Percentiles rank a stretch among this genome's conserved stretches.
These are phyloP conservation scores for Ophiocordyceps sinensis DNA, from an alignment of 2,329 filamentous ascomycete species.

Conservation along the genomic window DNA sequence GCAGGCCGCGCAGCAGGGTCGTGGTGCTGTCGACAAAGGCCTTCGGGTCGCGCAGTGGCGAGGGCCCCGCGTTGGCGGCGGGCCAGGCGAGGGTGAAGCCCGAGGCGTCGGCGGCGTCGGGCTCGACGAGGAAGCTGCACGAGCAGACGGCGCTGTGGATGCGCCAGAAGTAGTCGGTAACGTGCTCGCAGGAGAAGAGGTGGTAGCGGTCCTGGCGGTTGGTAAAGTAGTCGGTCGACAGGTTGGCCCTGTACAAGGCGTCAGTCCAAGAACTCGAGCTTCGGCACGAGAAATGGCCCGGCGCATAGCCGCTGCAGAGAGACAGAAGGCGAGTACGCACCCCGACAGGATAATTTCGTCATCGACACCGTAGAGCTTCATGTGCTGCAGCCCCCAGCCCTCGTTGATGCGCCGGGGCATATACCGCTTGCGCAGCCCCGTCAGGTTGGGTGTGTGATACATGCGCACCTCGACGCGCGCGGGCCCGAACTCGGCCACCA, in stretches of 20 bases:
- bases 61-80: slow-evolving; percentile 54
- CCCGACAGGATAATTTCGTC: slow-evolving; percentile 92
- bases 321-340: slow-evolving; percentile 26
- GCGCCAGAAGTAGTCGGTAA: slow-evolving; percentile 69
- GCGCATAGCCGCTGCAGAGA: too few relatives aligned
- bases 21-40: slow-evolving; percentile 59
- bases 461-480: slow-evolving; percentile 84
- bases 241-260: slow-evolving; percentile 47
- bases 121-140: slow-evolving; percentile 68
- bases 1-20: slow-evolving; percentile 47
- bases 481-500: slow-evolving; percentile 72
- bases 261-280: not conserved
- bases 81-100: slow-evolving; percentile 63
- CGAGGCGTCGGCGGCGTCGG: slow-evolving; percentile 34
- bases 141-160: slow-evolving; percentile 66
- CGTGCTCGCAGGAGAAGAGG: slow-evolving; percentile 62
- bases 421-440: slow-evolving; percentile 67
- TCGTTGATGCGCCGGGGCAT: slow-evolving; percentile 89
- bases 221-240: slow-evolving; percentile 90
- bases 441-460: slow-evolving; percentile 96
- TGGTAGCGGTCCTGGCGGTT: slow-evolving; percentile 94
- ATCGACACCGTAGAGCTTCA: slow-evolving; percentile 95
- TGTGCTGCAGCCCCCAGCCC: slow-evolving; percentile 95
- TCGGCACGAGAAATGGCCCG: too few relatives aligned
- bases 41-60: slow-evolving; percentile 55